Conservation (phyloP, 768 basidiomycete species). For the Porphyrellus cyaneotinctus region DNA sequence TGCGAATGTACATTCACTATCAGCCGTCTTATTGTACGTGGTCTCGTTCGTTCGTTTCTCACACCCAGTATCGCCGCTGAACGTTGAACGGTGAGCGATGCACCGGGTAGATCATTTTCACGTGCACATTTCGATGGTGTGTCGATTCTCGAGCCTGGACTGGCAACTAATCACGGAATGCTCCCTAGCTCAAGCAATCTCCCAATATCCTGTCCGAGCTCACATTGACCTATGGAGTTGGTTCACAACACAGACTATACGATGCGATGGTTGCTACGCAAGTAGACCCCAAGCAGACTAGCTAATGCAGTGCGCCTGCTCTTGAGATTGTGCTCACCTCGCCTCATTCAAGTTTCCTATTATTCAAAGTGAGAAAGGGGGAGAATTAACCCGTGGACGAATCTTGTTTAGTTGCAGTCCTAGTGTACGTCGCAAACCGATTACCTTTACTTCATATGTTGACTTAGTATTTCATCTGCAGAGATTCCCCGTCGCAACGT, state of each 20-base stretch:
- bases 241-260: constrained; percentile 75
- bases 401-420: too few relatives aligned
- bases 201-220: constrained; percentile 58
- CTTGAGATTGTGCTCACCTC: too few relatives aligned
- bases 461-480: too few relatives aligned
- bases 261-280: constrained; percentile 41
- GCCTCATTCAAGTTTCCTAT: too few relatives aligned
- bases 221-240: constrained; percentile 80
- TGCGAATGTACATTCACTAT: constrained; percentile 89
- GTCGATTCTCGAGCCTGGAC: constrained; percentile 9
- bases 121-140: constrained; percentile 84
- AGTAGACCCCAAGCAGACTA: neutral
- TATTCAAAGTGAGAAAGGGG: too few relatives aligned
- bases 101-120: constrained; percentile 77
- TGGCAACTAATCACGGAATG: neutral
- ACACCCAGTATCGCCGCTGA: neutral
- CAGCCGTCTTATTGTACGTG: constrained; percentile 90
- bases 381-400: too few relatives aligned
- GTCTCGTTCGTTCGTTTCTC: neutral
- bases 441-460: too few relatives aligned
- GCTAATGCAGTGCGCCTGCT: too few relatives aligned
- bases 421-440: too few relatives aligned
- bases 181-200: neutral
- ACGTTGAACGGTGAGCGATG: neutral
- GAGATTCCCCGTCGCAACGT: too few relatives aligned